phyloP scores from a whole-genome alignment of 2,329 filamentous ascomycete genomes.

The Leptographium wingfieldii region DNA sequence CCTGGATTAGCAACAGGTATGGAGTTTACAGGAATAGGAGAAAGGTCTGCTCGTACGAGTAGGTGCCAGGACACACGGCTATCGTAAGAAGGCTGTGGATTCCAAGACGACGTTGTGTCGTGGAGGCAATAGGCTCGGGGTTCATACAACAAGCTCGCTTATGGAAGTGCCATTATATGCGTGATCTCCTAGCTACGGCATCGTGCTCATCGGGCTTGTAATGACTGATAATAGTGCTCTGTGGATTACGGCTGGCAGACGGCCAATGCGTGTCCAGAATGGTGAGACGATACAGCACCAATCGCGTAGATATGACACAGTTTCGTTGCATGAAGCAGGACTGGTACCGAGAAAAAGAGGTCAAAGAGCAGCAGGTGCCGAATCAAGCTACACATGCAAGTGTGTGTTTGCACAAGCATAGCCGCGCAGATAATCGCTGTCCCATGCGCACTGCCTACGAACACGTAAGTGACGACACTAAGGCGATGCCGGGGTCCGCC shows the following conservation, averaged over 20 bases:
- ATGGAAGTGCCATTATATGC: background rate
- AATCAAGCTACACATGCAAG: background rate
- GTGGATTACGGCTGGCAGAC: background rate
- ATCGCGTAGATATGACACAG: too few species aligned
- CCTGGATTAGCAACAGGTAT: background rate
- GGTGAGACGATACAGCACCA: background rate
- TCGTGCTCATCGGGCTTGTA: background rate
- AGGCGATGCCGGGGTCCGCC: background rate
- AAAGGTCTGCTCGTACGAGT: background rate
- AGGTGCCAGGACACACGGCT: too few species aligned
- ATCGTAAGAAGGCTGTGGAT: too few species aligned
- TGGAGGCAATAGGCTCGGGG: background rate
- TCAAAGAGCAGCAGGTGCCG: background rate
- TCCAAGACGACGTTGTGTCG: too few species aligned
- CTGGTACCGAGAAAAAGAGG: background rate
- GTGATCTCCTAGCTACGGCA: background rate
- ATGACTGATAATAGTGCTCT: background rate
- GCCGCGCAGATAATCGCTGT: background rate
- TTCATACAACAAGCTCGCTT: background rate
- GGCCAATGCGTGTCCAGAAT: background rate
- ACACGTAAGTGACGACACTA: background rate
- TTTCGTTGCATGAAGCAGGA: background rate
- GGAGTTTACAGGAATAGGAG: background rate
- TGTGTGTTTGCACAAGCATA: background rate
- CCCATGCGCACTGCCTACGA: background rate